Conservation (phyloP, 495 filamentous ascomycete species). For the Neurospora cerealis region DNA sequence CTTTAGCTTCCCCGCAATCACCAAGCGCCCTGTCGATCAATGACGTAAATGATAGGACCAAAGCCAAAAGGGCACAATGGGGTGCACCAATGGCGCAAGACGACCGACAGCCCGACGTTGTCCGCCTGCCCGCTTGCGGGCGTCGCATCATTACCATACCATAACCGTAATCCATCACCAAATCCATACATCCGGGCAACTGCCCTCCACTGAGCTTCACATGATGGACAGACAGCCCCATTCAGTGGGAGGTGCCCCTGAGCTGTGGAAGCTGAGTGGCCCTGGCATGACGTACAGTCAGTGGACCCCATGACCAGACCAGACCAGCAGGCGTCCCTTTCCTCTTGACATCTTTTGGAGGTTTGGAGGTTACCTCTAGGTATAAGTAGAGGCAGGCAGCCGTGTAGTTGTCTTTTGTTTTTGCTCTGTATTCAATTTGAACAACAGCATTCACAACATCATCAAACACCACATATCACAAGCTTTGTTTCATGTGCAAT, state of each 20-base stretch:
- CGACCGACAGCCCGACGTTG: neutral
- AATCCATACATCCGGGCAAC: neutral
- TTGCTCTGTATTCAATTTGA: neutral
- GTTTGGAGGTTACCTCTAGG: neutral
- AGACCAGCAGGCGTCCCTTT: neutral
- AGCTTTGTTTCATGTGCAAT: neutral
- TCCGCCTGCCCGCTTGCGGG: neutral
- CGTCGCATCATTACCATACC: neutral
- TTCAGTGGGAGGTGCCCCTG: neutral
- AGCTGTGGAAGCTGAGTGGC: neutral
- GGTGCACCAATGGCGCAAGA: neutral
- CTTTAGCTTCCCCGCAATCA: neutral
- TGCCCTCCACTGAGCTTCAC: neutral
- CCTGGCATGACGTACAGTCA: neutral
- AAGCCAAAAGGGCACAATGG: neutral
- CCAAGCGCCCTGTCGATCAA: neutral
- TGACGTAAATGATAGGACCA: neutral
- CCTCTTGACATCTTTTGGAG: neutral
- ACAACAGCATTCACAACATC: neutral
- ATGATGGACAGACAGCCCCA: neutral
- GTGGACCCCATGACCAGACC: neutral
- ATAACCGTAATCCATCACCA: neutral
- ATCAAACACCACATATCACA: neutral
- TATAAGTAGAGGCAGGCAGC: neutral
- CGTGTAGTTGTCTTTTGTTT: neutral